phyloP scores from a whole-genome alignment of 352 stramenopile species.

The Globisporangium uncinulatum region DNA sequence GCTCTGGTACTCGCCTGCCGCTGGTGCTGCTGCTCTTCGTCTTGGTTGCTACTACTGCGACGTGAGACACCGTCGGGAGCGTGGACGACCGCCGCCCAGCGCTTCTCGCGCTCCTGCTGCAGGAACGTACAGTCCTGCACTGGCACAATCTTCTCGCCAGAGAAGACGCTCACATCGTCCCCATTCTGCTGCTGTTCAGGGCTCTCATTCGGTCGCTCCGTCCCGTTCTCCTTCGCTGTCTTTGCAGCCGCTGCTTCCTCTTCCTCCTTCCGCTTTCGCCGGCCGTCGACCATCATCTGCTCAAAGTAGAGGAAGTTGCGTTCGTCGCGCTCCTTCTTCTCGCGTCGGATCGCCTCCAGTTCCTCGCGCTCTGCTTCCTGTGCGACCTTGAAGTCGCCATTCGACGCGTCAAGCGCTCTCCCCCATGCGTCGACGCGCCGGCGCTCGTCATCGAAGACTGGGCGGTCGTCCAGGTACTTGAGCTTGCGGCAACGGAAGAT shows the following conservation, averaged over 20 bases:
- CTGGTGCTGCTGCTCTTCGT: background rate
- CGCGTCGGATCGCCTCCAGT: constrained; percentile 75
- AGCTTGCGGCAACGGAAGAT: constrained; percentile 70
- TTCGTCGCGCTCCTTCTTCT: constrained; percentile 85
- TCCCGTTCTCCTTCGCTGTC: no score
- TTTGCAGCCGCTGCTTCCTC: constrained; percentile 23
- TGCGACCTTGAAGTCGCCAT: constrained; percentile 75
- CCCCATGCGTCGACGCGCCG: constrained; percentile 79
- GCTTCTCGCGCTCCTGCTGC: constrained; percentile 50
- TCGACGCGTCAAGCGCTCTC: constrained; percentile 47
- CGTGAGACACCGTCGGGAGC: constrained; percentile 16
- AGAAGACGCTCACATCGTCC: constrained; percentile 57
- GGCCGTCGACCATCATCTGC: constrained; percentile 77
- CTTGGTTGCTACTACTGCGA: constrained; percentile 3
- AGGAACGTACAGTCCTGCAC: constrained; percentile 59
- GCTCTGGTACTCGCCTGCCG: background rate
- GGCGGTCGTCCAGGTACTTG: constrained; percentile 78
- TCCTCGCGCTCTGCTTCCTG: constrained; percentile 80
- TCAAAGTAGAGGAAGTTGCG: constrained; percentile 86
- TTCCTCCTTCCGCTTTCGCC: constrained; percentile 47
- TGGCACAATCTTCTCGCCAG: constrained; percentile 62
- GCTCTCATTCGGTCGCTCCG: constrained; percentile 12
- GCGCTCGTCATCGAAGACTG: constrained; percentile 84
- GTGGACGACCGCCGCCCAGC: constrained; percentile 64
- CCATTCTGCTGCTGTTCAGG: constrained; percentile 12